These are phyloP conservation scores for Solanum bulbocastanum DNA, from an alignment of 257 asterid genomes.

Conservation along the genomic window DNA sequence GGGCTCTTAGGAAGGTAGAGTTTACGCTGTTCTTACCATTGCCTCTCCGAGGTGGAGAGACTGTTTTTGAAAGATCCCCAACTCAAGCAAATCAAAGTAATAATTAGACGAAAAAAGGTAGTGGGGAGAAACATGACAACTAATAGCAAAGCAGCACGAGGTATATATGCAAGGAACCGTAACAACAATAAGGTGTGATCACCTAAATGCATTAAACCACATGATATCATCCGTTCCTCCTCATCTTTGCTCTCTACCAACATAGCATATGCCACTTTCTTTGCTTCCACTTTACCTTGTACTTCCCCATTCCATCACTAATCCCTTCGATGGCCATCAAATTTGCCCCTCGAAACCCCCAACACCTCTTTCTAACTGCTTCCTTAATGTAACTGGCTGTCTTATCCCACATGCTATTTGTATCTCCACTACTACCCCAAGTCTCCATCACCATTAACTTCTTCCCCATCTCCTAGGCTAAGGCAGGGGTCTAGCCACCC, in stretches of 20 bases:
- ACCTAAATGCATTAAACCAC: background rate
- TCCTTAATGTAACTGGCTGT: background rate
- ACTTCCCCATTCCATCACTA: background rate
- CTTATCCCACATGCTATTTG: background rate
- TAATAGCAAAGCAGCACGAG: no score
- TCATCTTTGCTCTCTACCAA: background rate
- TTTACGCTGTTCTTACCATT: background rate
- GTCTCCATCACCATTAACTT: no score
- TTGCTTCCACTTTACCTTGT: background rate
- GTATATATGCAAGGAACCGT: no score
- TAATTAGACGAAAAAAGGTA: no score
- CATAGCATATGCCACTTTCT: background rate
- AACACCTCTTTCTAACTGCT: background rate
- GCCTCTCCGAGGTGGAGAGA: background rate
- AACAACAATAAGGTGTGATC: background rate
- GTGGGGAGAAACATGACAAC: no score
- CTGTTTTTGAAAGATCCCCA: no score
- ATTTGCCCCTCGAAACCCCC: background rate
- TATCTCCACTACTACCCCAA: background rate
- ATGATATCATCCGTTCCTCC: background rate
- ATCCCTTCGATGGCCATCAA: background rate
- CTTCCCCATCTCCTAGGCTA: background rate
- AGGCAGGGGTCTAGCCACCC: background rate
- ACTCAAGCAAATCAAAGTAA: no score
- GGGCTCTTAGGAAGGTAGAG: background rate